phyloP scores from a whole-genome alignment of 257 asterid species.

The Salvia rosmarinus region DNA sequence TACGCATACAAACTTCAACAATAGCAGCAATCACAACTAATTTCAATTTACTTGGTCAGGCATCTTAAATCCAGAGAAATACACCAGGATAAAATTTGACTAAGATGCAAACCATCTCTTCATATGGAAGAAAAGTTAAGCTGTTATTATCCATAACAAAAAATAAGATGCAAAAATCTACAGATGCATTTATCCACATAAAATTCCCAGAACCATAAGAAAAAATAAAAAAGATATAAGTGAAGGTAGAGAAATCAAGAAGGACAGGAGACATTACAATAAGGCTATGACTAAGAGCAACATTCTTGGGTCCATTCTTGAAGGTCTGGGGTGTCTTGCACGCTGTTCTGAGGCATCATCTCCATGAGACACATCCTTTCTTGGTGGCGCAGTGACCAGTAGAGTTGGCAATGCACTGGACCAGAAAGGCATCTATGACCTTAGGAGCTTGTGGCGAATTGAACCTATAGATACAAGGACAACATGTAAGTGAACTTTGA shows the following conservation, averaged over 20 bases:
- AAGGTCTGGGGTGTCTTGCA: constrained; percentile 62
- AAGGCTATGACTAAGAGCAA: constrained; percentile 72
- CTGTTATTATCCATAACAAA: background rate
- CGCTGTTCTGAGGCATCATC: constrained; percentile 78
- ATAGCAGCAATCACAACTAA: background rate
- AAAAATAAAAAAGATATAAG: background rate
- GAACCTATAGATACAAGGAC: constrained; percentile 45
- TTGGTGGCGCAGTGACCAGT: constrained; percentile 90
- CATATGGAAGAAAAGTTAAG: background rate
- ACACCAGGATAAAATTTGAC: background rate
- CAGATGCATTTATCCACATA: constrained; percentile 1
- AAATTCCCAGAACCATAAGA: background rate
- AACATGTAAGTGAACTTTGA: background rate
- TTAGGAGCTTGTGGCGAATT: constrained; percentile 71
- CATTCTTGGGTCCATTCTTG: constrained; percentile 94
- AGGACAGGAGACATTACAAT: constrained; percentile 32
- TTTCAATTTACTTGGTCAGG: background rate
- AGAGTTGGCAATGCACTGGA: constrained; percentile 83
- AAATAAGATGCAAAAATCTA: too few species aligned
- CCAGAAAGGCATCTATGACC: constrained; percentile 92
- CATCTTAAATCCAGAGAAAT: background rate
- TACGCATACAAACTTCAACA: too few species aligned
- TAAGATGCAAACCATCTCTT: background rate
- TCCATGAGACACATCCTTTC: constrained; percentile 63
- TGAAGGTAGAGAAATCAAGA: constrained; percentile 23